Conservation (phyloP, 75 land plant genomes). For the Cunninghamia lanceolata region DNA sequence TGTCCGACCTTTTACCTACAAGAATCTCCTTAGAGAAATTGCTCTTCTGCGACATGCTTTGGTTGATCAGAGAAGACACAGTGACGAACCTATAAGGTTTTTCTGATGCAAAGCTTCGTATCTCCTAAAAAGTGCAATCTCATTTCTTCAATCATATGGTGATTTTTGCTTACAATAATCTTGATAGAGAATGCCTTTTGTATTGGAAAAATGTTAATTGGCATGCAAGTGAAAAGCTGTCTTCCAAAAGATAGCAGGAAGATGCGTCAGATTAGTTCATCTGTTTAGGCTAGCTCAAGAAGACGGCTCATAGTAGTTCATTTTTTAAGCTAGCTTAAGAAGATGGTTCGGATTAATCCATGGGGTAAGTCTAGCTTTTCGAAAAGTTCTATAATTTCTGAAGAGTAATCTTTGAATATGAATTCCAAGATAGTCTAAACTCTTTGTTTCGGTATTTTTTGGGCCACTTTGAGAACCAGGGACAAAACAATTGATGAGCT, state of each 20-base stretch:
- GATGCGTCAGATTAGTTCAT: neutral
- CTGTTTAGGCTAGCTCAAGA: no score
- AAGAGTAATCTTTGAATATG: neutral
- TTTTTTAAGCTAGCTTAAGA: no score
- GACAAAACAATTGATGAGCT: neutral
- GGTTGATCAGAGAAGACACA: conserved; percentile 13
- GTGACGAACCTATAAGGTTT: conserved; percentile 1
- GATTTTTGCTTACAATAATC: neutral
- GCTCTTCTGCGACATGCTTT: conserved; percentile 58
- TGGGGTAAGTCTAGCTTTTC: neutral
- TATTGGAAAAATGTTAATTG: neutral
- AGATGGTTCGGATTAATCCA: neutral
- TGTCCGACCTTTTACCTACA: conserved; percentile 81
- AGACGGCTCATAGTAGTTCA: no score
- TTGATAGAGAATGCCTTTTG: neutral
- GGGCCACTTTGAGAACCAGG: neutral
- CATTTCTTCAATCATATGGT: neutral
- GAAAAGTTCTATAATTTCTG: neutral
- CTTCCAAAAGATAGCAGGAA: neutral
- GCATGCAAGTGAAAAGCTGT: neutral
- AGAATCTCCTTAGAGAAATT: conserved; percentile 77
- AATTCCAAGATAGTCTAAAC: neutral
- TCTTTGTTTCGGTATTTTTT: neutral
- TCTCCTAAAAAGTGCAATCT: neutral
- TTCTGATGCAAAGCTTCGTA: neutral